Conservation (phyloP, 2,329 filamentous ascomycete species). For the Ophiocordyceps unilateralis region DNA sequence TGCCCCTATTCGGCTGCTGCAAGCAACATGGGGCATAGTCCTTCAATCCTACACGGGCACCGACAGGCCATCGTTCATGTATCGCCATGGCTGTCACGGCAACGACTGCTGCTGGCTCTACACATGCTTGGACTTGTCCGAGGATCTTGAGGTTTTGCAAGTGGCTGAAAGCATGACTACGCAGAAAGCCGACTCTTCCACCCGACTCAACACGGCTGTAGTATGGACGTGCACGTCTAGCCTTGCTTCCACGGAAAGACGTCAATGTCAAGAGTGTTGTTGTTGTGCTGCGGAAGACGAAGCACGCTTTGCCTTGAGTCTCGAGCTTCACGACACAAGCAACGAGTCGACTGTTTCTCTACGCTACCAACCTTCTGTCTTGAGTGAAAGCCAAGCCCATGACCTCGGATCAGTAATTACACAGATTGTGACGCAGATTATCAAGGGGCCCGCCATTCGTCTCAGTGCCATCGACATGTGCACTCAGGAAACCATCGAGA, state of each 20-base stretch:
- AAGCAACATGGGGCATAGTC: conserved; percentile 1
- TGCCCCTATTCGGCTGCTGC: neutral
- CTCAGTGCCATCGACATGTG: neutral
- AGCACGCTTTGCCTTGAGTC: neutral
- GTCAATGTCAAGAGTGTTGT: neutral
- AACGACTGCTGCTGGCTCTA: neutral
- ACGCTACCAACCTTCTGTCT: neutral
- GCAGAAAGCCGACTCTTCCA: neutral
- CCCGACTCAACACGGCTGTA: neutral
- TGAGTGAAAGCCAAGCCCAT: neutral
- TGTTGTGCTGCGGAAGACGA: neutral
- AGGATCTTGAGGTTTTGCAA: neutral
- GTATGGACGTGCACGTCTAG: too few species aligned
- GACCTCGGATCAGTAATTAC: neutral
- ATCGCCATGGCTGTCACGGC: neutral
- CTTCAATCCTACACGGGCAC: conserved; percentile 1
- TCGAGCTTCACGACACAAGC: neutral
- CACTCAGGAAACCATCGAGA: neutral
- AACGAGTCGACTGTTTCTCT: neutral
- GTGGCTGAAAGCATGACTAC: neutral
- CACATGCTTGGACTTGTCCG: neutral
- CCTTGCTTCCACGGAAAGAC: too few species aligned
- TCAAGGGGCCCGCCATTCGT: neutral
- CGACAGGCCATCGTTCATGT: conserved; percentile 1
- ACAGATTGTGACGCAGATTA: neutral